Evolutionary conservation across 768 basidiomycete species (phyloP).

Genomic region (Suillus fuscotomentosus): DNA sequence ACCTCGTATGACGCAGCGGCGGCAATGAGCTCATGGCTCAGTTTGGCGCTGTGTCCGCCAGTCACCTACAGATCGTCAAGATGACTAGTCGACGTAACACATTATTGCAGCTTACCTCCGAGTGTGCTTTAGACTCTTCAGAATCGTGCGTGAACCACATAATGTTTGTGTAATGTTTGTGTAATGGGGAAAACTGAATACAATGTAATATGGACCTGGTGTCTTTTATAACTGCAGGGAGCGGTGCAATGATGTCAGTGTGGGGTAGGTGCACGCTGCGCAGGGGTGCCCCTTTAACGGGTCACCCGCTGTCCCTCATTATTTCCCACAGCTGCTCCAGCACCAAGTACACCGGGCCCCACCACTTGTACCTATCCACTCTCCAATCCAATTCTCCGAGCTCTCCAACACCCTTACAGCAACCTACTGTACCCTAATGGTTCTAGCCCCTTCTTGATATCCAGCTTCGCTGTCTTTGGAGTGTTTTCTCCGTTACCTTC

Average conservation of each 20-base stretch:
- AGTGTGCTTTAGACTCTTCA: conserved; percentile 22
- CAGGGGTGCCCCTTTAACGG: too few species aligned
- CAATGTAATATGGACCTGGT: background rate
- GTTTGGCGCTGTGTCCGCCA: conserved; percentile 16
- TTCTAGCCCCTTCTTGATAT: too few species aligned
- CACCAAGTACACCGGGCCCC: too few species aligned
- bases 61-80: conserved; percentile 14
- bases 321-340: too few species aligned
- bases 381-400: too few species aligned
- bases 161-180: background rate
- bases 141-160: conserved; percentile 27
- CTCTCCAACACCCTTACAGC: too few species aligned
- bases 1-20: conserved; percentile 29
- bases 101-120: conserved; percentile 8
- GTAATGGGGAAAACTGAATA: background rate
- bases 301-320: too few species aligned
- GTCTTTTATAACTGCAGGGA: background rate
- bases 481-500: too few species aligned
- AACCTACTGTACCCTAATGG: too few species aligned
- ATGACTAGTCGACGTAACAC: background rate
- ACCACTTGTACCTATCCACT: too few species aligned
- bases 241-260: background rate
- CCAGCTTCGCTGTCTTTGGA: too few species aligned
- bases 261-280: background rate
- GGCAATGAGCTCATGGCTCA: conserved; percentile 27